These are phyloP conservation scores for Coniochaeta pulveracea DNA, from an alignment of 2,329 filamentous ascomycete species.

Conservation along the genomic window DNA sequence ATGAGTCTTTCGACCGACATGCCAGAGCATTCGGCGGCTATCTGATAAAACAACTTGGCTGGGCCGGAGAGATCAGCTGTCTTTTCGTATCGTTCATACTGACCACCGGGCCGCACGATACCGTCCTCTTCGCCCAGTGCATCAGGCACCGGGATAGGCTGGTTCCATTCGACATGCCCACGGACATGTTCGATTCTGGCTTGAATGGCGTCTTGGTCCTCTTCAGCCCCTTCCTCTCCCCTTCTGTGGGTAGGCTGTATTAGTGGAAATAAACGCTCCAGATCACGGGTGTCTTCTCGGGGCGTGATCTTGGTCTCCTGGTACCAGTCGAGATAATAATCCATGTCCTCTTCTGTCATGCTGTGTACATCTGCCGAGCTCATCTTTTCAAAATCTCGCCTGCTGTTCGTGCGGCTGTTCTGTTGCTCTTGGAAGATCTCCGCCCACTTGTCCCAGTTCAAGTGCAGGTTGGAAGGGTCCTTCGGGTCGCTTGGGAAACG, in stretches of 20 bases:
- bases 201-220: conserved; percentile 13
- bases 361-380: conserved; percentile 18
- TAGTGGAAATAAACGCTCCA: conserved; percentile 13
- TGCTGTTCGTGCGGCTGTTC: conserved; percentile 16
- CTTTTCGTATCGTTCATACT: conserved; percentile 22
- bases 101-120: conserved; percentile 18
- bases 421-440: conserved; percentile 23
- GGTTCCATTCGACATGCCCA: conserved; percentile 11
- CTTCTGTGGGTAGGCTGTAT: conserved; percentile 3
- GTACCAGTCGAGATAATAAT: conserved; percentile 74
- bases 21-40: conserved; percentile 26
- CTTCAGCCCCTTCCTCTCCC: conserved; percentile 10
- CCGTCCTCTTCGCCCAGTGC: not conserved
- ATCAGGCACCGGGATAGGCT: conserved; percentile 7
- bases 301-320: conserved; percentile 47
- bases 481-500: conserved; percentile 35
- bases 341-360: conserved; percentile 49
- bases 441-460: conserved; percentile 68
- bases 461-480: conserved; percentile 45
- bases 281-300: conserved; percentile 9
- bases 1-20: conserved; percentile 23
- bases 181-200: conserved; percentile 12
- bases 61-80: conserved; percentile 28
- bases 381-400: conserved; percentile 15
- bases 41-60: conserved; percentile 28